Evolutionary conservation across 2,329 filamentous ascomycete genomes (phyloP).

Genomic region (Aspergillus floridensis): DNA sequence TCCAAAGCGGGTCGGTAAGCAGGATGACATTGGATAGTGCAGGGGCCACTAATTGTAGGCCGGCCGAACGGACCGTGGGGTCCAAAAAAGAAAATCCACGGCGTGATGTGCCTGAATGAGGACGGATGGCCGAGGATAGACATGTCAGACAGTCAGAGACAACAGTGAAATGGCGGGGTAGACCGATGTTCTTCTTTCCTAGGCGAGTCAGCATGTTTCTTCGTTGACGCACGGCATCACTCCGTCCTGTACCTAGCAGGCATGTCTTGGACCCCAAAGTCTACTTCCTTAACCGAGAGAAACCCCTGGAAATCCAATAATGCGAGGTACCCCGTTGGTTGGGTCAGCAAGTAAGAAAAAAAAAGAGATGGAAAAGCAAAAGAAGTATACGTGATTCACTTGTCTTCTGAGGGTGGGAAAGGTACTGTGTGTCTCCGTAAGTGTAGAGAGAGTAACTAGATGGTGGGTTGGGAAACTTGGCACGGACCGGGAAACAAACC

Average conservation of each 20-base stretch:
- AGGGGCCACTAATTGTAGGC: constrained; percentile 1
- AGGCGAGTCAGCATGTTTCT: background rate
- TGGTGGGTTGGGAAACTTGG: background rate
- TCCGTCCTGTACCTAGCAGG: background rate
- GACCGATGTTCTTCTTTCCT: background rate
- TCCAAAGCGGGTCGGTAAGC: constrained; percentile 1
- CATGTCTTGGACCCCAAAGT: background rate
- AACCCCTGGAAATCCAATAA: background rate
- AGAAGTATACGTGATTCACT: background rate
- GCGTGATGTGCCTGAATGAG: background rate
- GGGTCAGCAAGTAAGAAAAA: background rate
- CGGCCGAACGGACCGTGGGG: background rate
- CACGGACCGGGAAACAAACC: background rate
- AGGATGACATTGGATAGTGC: background rate
- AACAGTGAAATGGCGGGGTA: background rate
- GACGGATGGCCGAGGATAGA: background rate
- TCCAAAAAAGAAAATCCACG: background rate
- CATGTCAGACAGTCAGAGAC: background rate
- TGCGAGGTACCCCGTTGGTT: background rate
- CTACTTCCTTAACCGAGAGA: background rate
- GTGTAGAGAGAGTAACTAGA: background rate
- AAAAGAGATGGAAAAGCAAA: background rate
- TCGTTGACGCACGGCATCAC: background rate
- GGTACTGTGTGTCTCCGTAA: too few relatives aligned
- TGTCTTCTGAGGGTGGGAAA: background rate